Evolutionary conservation across 306 rosid species (phyloP).

Genomic region (Casuarina cunninghamiana): DNA sequence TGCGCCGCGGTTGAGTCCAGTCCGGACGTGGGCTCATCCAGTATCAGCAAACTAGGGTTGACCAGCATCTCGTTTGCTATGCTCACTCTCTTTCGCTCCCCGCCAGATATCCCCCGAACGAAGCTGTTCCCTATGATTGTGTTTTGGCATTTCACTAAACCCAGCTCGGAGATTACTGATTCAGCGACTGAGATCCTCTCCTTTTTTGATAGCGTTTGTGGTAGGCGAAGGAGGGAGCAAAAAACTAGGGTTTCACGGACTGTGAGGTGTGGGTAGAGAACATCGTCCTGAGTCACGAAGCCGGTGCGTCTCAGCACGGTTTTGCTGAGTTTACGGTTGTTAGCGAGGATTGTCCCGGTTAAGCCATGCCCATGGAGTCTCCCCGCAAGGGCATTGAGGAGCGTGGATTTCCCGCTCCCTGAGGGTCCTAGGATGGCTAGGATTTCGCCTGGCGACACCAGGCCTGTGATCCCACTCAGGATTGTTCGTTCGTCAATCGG

Average conservation of each 20-base stretch:
- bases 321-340: slow-evolving; percentile 45
- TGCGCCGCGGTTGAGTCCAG: slow-evolving; percentile 87
- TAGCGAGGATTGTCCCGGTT: slow-evolving; percentile 67
- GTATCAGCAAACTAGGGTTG: slow-evolving; percentile 62
- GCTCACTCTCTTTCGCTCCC: slow-evolving; percentile 85
- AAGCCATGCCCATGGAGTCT: slow-evolving; percentile 56
- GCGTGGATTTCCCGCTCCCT: slow-evolving; percentile 88
- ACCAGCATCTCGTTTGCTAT: slow-evolving; percentile 84
- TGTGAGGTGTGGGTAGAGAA: slow-evolving; percentile 78
- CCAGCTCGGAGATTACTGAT: slow-evolving; percentile 63
- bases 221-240: slow-evolving; percentile 84
- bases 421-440: slow-evolving; percentile 87
- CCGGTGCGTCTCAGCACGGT: slow-evolving; percentile 63
- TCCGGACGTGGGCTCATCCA: slow-evolving; percentile 94
- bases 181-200: slow-evolving; percentile 60
- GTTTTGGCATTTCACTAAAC: slow-evolving; percentile 64
- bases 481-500: slow-evolving; percentile 49
- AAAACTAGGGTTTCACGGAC: slow-evolving; percentile 75
- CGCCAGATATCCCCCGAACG: slow-evolving; percentile 84
- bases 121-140: slow-evolving; percentile 78
- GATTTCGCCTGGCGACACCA: slow-evolving; percentile 78
- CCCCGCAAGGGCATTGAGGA: slow-evolving; percentile 70
- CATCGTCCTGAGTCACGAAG: slow-evolving; percentile 79
- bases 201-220: slow-evolving; percentile 21
- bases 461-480: slow-evolving; percentile 64